Base-by-base conservation (phyloP, 768 basidiomycete species). In the Tricholoma hemisulphureum region DNA sequence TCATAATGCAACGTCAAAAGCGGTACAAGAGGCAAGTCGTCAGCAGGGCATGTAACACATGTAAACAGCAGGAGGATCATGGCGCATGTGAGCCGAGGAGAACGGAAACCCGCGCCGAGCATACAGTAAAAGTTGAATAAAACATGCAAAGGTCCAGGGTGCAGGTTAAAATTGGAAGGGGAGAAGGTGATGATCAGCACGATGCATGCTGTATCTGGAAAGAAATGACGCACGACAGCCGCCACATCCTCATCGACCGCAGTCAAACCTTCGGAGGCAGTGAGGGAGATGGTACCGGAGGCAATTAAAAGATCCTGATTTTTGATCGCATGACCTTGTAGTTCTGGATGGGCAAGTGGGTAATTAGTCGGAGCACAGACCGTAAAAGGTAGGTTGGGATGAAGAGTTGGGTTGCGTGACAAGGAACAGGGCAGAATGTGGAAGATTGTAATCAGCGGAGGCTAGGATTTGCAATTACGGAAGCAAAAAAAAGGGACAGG, bases 291-390 rank as follows among this genome's bases (percentile, higher is more conserved):
- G 24, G 87, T 58, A 10, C 92, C 95, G 45, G 93, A 93, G 6
- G 95, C 94, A 64, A 94, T 82, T 59, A 98, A 81, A 37, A 97
- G 78, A 77, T 97, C 95, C 75, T 95, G 93, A 69, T 95, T 96
- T 75, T 96, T 97, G 71, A 93, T 94, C 70, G 95, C 93, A 78
- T 98, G 95, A 60, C 97, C 97, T 78, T 96, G 93, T 41, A 98
- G 80, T 71, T 90, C 96, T 65, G 51, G 16, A 28, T 24, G 24
- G 49, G 16, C 26, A 43, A n/a, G 32, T 53, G 29, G 18, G 39
- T 49, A 28, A 52, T 43, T 35, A 48, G 28, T 39, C 34, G 43
- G 31, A 41, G 39, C 28, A 32, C 61, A 60, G 66, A 66, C 56
- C 56, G 46, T 32, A 64, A 65, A 61, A 63, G 59, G 61, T 50